phyloP scores from a whole-genome alignment of 1,284 basidiomycete genomes.

The Sphagnurus paluster region DNA sequence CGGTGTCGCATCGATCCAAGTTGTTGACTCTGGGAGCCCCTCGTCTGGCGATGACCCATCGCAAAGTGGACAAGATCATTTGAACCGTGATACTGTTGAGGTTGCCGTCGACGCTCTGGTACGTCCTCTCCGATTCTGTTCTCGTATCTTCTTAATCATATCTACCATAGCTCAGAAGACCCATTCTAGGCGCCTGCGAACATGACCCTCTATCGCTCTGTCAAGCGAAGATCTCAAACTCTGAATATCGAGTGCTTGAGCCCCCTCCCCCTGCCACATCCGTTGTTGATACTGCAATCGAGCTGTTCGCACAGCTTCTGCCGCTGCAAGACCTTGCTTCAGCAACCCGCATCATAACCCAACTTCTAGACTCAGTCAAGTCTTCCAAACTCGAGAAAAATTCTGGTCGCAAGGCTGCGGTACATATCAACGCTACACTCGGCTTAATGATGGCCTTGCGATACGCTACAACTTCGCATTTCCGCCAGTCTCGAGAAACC shows the following conservation, averaged over 20 bases:
- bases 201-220: slow-evolving; percentile 85
- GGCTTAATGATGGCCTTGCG: slow-evolving; percentile 79
- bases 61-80: slow-evolving; percentile 49
- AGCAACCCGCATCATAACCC: slow-evolving; percentile 66
- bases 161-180: slow-evolving; percentile 62
- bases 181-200: slow-evolving; percentile 84
- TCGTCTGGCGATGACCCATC: slow-evolving; percentile 30
- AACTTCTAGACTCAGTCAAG: slow-evolving; percentile 69
- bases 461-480: slow-evolving; percentile 50
- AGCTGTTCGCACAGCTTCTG: slow-evolving; percentile 82
- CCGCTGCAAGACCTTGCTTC: slow-evolving; percentile 77
- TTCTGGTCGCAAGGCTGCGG: slow-evolving; percentile 85
- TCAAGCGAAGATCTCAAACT: slow-evolving; percentile 43
- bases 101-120: slow-evolving; percentile 76
- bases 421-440: slow-evolving; percentile 81
- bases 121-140: slow-evolving; percentile 24
- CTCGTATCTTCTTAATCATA: slow-evolving; percentile 7
- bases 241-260: slow-evolving; percentile 50
- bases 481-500: slow-evolving; percentile 64
- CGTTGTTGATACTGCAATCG: slow-evolving; percentile 87
- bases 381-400: slow-evolving; percentile 89
- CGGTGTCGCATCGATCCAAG: slow-evolving; percentile 80
- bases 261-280: slow-evolving; percentile 80
- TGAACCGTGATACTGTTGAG: slow-evolving; percentile 81
- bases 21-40: slow-evolving; percentile 42